Conservation (phyloP, 257 asterid genomes). For the Solanum neorickii region DNA sequence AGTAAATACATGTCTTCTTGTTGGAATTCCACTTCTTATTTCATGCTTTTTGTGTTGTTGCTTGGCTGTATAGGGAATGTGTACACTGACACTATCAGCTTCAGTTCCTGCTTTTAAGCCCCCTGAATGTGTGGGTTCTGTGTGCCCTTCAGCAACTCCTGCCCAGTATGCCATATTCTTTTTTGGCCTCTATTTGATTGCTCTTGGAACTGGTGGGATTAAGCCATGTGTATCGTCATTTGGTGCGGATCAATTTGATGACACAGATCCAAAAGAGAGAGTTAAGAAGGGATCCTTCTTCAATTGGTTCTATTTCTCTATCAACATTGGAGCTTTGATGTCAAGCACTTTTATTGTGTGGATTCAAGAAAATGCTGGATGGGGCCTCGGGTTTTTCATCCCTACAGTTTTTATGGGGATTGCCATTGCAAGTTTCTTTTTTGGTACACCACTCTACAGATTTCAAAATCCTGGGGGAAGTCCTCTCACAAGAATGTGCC, state of each 20-base stretch:
- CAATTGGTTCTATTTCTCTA: no score
- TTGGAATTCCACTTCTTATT: not conserved
- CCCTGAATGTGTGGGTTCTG: not conserved
- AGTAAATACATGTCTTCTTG: not conserved
- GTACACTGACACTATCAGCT: not conserved
- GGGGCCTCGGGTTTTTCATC: no score
- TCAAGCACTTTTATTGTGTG: no score
- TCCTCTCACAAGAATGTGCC: not conserved
- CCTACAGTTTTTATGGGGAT: no score
- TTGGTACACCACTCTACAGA: not conserved
- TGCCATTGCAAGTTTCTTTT: no score
- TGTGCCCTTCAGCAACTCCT: not conserved
- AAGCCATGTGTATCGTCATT: no score
- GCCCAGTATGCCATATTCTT: not conserved
- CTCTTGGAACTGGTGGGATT: not conserved
- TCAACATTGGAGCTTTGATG: no score
- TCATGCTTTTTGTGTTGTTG: not conserved
- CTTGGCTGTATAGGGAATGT: not conserved
- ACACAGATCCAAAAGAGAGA: no score
- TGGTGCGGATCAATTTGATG: no score
- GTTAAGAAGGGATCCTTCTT: no score
- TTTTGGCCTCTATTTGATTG: not conserved
- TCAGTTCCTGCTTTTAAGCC: not conserved
- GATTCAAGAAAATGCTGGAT: no score
- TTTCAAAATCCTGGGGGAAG: not conserved